Evolutionary conservation across 192 early-diverging fungal species (phyloP).

Genomic region (Mortierella antarctica): DNA sequence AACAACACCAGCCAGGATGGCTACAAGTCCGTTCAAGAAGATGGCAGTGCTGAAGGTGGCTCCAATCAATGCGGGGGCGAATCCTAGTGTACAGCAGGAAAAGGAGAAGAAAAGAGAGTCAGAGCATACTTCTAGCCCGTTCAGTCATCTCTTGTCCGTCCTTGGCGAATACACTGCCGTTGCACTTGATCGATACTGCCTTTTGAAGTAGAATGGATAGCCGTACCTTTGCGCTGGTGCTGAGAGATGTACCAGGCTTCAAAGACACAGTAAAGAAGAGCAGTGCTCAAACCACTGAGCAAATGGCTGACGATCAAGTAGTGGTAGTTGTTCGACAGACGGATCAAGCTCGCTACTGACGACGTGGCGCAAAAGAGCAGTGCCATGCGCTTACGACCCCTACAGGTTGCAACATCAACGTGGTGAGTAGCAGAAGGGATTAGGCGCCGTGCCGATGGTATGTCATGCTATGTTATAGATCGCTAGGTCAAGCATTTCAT

Average conservation of each 20-base stretch:
- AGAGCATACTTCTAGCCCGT: too few relatives aligned
- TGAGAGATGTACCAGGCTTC: conserved; percentile 72
- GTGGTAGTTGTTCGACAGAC: conserved; percentile 51
- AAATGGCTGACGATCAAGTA: conserved; percentile 59
- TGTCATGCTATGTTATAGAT: neutral
- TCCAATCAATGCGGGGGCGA: conserved; percentile 62
- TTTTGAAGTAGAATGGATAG: too few relatives aligned
- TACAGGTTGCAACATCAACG: conserved; percentile 16
- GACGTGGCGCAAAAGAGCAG: conserved; percentile 63
- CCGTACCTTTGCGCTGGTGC: conserved; percentile 58
- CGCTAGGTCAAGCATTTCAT: neutral
- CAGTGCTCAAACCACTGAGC: conserved; percentile 61
- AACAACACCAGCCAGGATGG: conserved; percentile 72
- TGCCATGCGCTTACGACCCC: conserved; percentile 61
- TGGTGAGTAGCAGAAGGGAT: neutral
- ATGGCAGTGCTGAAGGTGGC: conserved; percentile 73
- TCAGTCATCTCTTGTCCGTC: too few relatives aligned
- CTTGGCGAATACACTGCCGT: too few relatives aligned
- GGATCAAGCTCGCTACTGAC: conserved; percentile 49
- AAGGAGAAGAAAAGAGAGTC: neutral
- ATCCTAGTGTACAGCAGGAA: conserved; percentile 52
- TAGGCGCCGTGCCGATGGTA: neutral
- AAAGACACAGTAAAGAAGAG: conserved; percentile 67
- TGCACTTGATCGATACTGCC: too few relatives aligned
- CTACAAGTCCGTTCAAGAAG: conserved; percentile 77